Evolutionary conservation across 805 yeast genomes (phyloP).

Genomic region (Starmerella vaccinii): DNA sequence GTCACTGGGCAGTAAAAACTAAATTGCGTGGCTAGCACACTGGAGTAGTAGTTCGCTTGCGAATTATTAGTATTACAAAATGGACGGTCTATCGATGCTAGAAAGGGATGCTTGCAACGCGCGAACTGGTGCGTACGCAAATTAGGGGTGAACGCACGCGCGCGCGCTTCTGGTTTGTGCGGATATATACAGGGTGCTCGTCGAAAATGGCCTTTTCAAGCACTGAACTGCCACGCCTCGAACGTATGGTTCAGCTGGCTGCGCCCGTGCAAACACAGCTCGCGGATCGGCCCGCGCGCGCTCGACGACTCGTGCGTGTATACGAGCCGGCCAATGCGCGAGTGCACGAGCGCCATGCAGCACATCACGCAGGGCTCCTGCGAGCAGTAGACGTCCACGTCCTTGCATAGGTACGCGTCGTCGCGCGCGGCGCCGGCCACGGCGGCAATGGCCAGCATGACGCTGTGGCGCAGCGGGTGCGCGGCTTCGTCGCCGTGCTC

Average conservation of each 20-base stretch:
- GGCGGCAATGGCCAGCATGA: constrained; percentile 57
- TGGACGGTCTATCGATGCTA: too few species aligned
- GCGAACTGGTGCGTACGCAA: background rate
- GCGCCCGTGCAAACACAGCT: constrained; percentile 65
- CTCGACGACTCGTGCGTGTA: constrained; percentile 37
- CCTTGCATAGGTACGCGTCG: constrained; percentile 56
- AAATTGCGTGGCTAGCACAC: too few species aligned
- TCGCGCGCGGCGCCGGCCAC: constrained; percentile 42
- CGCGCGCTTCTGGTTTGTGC: background rate
- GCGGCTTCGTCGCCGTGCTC: constrained; percentile 30
- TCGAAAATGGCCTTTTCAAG: too few species aligned
- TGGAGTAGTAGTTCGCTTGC: too few species aligned
- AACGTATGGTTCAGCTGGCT: constrained; percentile 76
- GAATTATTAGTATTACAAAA: too few species aligned
- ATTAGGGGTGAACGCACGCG: background rate
- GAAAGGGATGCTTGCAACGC: too few species aligned
- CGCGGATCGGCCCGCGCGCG: constrained; percentile 48
- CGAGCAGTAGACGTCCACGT: constrained; percentile 70
- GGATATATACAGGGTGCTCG: too few species aligned
- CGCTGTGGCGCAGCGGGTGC: constrained; percentile 60
- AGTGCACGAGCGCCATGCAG: constrained; percentile 88
- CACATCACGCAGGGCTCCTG: constrained; percentile 98
- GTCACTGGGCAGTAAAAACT: too few species aligned
- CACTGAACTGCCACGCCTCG: constrained; percentile 48
- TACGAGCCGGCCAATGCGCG: constrained; percentile 64